Base-by-base conservation (phyloP, 2,329 filamentous ascomycete species). In the Rutstroemia sydowiana region DNA sequence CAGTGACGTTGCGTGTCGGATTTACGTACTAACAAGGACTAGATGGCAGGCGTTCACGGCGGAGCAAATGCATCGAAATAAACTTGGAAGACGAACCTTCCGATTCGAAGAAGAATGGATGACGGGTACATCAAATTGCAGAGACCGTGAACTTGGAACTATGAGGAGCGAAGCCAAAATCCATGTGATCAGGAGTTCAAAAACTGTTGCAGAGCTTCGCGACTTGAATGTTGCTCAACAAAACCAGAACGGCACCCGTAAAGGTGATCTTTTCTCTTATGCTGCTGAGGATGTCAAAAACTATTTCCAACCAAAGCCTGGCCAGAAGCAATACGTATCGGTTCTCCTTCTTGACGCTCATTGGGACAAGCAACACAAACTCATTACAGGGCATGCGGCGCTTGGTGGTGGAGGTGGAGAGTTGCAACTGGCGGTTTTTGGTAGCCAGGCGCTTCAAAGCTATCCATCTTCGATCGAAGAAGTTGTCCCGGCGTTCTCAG, bases 81-180 rank as follows among this genome's bases (percentile, higher is more conserved):
- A 85, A 55, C 81, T 97, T 59, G 90, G 91, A 9, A 80, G 92
- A 53, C 82, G 92, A 52, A 84, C 81, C 48, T 97, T 96, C 68
- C 79, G 91, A 40, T 91, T 95, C 57, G 93, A 97, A 62, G 93
- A 98, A 68, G 88, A 95, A 66, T 97, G 93, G 93, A 87, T 87
- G 55, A 81, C 82, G 2, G 91, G 91, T 7, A 87, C 88, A 1
- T 76, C 88, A 54, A 92, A 87, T 54, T 78, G 79, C 59, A 82
- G 85, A 36, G 93, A 97, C 65, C 75, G 76, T 55, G 79, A 83
- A 49, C 75, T 73, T 23, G 84, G 82, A 6, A 79, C 79, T 21
- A 90, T 93, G 81, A 85, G 92, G 56, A 95, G 89, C 31, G 90
- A 97, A 68, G 90, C 92, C 11, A 92, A 88, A 61, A 76, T 98